A percentile compares a stretch with the other conserved stretches of the same genome.
Conservation (phyloP, 192 early-diverging fungal species). For the Kappamyces sp. region DNA sequence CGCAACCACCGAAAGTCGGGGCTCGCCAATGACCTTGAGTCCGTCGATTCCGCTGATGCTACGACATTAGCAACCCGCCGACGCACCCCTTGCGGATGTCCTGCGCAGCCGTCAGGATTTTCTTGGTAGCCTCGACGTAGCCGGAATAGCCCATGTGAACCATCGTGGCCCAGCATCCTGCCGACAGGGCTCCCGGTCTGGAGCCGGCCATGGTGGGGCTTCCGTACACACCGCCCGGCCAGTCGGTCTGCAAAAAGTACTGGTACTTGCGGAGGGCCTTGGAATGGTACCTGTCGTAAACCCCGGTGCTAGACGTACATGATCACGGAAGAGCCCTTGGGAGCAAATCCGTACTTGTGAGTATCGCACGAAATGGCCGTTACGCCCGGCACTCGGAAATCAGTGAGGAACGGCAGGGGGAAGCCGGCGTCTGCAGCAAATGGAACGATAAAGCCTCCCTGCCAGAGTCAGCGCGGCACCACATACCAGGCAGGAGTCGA, state of each 20-base stretch:
- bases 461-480: no score
- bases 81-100: constrained; percentile 62
- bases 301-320: constrained; percentile 94
- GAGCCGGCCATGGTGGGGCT: constrained; percentile 89
- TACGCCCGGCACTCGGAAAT: constrained; percentile 86
- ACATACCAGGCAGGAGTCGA: constrained; percentile 81
- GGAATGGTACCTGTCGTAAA: constrained; percentile 84
- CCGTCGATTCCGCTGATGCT: constrained; percentile 32
- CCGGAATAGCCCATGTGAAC: constrained; percentile 80
- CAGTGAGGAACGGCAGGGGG: constrained; percentile 66
- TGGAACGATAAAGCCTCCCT: constrained; percentile 89
- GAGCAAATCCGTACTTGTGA: constrained; percentile 98
- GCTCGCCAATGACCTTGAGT: constrained; percentile 80
- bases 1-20: constrained; percentile 72
- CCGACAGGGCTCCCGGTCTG: constrained; percentile 85
- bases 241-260: constrained; percentile 85
- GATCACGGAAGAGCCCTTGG: constrained; percentile 81
- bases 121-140: constrained; percentile 72
- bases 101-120: constrained; percentile 71
- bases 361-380: constrained; percentile 95
- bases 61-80: no score
- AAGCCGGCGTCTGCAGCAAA: constrained; percentile 91
- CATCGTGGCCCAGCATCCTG: constrained; percentile 93
- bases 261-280: constrained; percentile 79
- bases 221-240: constrained; percentile 92